A percentile compares a stretch with the other conserved stretches of the same genome.
Evolutionary conservation across 306 rosid species (phyloP).

Genomic region (Psophocarpus tetragonolobus): DNA sequence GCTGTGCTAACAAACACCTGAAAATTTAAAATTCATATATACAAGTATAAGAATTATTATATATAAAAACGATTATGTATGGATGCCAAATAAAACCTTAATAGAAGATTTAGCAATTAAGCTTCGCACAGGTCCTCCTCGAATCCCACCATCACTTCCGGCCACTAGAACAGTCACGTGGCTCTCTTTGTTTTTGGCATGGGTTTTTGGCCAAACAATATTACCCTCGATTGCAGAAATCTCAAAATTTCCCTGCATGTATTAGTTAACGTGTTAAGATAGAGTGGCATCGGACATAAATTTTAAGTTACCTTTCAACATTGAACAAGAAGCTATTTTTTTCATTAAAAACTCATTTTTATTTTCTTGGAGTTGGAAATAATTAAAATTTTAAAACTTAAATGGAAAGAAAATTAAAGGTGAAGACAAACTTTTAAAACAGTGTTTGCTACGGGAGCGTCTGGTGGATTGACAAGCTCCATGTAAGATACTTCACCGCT

Average conservation of each 20-base stretch:
- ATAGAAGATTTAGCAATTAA: slow-evolving; percentile 48
- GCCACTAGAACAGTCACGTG: neutral
- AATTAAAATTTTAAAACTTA: too few species aligned
- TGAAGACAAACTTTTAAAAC: neutral
- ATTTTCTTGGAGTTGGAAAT: too few species aligned
- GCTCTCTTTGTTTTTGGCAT: neutral
- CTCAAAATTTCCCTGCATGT: slow-evolving; percentile 12
- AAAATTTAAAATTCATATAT: neutral
- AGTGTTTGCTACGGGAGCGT: neutral
- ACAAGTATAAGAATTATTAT: too few species aligned
- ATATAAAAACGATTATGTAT: neutral
- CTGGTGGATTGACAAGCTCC: neutral
- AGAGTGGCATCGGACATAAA: too few species aligned
- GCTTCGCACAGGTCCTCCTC: slow-evolving; percentile 20
- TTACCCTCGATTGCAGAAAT: neutral
- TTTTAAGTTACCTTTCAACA: too few species aligned
- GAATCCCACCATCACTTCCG: neutral
- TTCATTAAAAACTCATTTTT: too few species aligned
- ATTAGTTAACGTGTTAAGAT: neutral
- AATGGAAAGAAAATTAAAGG: too few species aligned
- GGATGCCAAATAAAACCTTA: slow-evolving; percentile 22
- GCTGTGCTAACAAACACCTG: neutral
- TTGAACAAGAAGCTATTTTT: too few species aligned
- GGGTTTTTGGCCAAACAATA: neutral
- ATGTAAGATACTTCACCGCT: neutral